Evolutionary conservation across 345 rosid genomes (phyloP).

Genomic region (Citrus australasica): DNA sequence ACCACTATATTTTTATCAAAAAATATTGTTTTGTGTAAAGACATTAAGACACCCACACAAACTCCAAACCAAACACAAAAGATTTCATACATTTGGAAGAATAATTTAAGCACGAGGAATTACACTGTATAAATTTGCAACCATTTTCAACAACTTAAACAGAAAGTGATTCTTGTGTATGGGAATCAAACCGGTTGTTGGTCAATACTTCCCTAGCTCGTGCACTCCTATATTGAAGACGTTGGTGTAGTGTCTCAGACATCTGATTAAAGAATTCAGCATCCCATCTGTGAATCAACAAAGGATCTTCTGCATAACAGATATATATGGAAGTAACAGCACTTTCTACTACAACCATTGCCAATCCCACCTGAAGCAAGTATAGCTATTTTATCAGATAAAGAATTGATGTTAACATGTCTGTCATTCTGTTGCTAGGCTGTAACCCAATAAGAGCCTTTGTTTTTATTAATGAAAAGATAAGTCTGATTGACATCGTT

Average conservation of each 20-base stretch:
- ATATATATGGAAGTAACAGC: slow-evolving; percentile 90
- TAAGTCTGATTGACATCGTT: neutral
- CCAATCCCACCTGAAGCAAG: slow-evolving; percentile 68
- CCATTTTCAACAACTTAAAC: slow-evolving; percentile 15
- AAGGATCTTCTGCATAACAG: slow-evolving; percentile 90
- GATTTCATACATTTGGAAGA: slow-evolving; percentile 11
- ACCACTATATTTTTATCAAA: neutral
- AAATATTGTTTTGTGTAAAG: neutral
- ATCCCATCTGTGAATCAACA: slow-evolving; percentile 74
- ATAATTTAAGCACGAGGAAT: slow-evolving; percentile 5
- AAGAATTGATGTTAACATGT: neutral
- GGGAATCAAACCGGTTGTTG: slow-evolving; percentile 35
- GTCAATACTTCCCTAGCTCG: slow-evolving; percentile 54
- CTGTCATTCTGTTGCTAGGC: neutral
- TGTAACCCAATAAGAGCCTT: neutral
- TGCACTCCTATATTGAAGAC: slow-evolving; percentile 80
- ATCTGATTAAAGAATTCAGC: slow-evolving; percentile 60
- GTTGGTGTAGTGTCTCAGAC: slow-evolving; percentile 80
- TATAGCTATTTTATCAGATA: neutral
- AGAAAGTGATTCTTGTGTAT: slow-evolving; percentile 23
- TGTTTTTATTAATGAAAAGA: neutral
- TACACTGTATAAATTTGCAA: neutral
- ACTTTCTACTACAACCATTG: slow-evolving; percentile 92
- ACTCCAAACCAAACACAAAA: slow-evolving; percentile 3
- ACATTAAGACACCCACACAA: neutral